A percentile compares a stretch with the other conserved stretches of the same genome.
phyloP scores from a whole-genome alignment of 1,284 basidiomycete species.

The Microbotryum lychnidis-dioicae region DNA sequence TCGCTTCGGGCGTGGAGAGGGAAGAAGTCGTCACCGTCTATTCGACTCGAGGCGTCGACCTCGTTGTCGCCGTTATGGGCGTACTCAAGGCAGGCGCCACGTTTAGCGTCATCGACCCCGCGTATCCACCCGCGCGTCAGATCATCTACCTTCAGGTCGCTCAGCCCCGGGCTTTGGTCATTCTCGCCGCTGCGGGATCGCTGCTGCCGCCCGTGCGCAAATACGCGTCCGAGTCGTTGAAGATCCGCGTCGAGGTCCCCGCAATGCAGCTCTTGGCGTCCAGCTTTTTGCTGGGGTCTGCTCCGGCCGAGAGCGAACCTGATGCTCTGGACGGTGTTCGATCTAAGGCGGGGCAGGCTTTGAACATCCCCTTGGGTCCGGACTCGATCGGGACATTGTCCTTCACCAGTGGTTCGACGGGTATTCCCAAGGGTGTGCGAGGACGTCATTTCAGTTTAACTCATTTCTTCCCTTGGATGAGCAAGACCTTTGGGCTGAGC shows the following conservation, averaged over 20 bases:
- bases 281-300: conserved; percentile 62
- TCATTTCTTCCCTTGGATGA: conserved; percentile 99
- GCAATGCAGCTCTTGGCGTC: conserved; percentile 66
- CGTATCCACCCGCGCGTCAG: conserved; percentile 89
- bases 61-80: conserved; percentile 95
- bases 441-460: conserved; percentile 94
- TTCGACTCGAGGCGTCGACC: conserved; percentile 89
- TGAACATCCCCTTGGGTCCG: conserved; percentile 78
- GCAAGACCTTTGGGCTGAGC: conserved; percentile 69
- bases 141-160: conserved; percentile 94
- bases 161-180: conserved; percentile 82
- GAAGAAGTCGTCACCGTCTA: conserved; percentile 99
- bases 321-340: conserved; percentile 49
- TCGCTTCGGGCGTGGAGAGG: conserved; percentile 74
- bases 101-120: conserved; percentile 97
- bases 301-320: conserved; percentile 29
- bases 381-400: conserved; percentile 92
- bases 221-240: conserved; percentile 70
- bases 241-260: conserved; percentile 87
- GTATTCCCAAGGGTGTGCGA: conserved; percentile 94
- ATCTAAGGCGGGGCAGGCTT: conserved; percentile 51
- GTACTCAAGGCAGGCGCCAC: conserved; percentile 94
- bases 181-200: conserved; percentile 81
- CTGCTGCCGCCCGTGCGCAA: conserved; percentile 76
- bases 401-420: conserved; percentile 96